Percentiles rank a stretch among this genome's conserved stretches.
phyloP scores from a whole-genome alignment of 805 yeast genomes.

The Candida dajiaensis region DNA sequence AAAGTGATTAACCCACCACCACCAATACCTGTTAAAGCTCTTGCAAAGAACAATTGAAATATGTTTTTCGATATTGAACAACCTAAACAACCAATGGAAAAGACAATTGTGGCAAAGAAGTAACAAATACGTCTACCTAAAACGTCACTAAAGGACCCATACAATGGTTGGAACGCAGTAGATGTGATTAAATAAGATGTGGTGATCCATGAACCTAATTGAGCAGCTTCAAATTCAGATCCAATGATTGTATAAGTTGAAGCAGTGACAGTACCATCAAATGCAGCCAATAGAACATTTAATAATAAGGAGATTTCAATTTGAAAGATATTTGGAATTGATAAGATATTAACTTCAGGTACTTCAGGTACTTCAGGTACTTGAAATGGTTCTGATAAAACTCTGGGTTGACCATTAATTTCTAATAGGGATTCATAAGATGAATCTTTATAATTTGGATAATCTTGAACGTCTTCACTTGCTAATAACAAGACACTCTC shows the following conservation, averaged over 20 bases:
- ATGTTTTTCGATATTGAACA: constrained; percentile 29
- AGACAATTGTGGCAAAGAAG: constrained; percentile 29
- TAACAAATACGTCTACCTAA: constrained; percentile 32
- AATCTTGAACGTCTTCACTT: constrained; percentile 12
- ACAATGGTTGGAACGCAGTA: constrained; percentile 37
- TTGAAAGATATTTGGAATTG: constrained; percentile 23
- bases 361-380: not conserved
- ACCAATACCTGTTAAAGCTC: constrained; percentile 36
- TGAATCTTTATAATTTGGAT: not conserved
- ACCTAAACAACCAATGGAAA: constrained; percentile 32
- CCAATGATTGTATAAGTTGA: constrained; percentile 43
- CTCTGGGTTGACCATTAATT: not conserved
- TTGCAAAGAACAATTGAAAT: constrained; percentile 25
- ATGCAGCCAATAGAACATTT: constrained; percentile 40
- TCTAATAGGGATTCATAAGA: not conserved
- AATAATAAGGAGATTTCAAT: constrained; percentile 29
- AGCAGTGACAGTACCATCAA: constrained; percentile 44
- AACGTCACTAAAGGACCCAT: constrained; percentile 34
- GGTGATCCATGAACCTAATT: constrained; percentile 36
- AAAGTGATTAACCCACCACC: constrained; percentile 37
- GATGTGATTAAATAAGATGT: constrained; percentile 35
- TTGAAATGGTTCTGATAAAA: not conserved
- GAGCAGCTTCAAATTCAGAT: constrained; percentile 30
- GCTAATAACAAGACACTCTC: constrained; percentile 12
- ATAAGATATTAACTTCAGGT: constrained; percentile 9